A percentile compares a stretch with the other conserved stretches of the same genome.
These are phyloP conservation scores for Euphorbia lathyris DNA, from an alignment of 345 rosid species.

Conservation along the genomic window DNA sequence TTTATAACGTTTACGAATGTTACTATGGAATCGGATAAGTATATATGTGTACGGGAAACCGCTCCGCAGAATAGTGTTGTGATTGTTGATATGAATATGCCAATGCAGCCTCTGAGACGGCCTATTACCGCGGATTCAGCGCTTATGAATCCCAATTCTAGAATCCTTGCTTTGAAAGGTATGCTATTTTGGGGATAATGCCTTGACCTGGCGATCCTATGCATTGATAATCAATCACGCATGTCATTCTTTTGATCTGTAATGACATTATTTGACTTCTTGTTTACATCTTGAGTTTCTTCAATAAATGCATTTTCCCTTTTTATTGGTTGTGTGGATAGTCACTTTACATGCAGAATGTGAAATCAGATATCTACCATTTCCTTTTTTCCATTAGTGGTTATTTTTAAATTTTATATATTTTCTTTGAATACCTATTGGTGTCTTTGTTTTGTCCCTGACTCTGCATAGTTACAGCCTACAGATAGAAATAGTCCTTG, in stretches of 20 bases:
- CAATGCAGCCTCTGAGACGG: conserved; percentile 77
- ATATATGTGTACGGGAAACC: conserved; percentile 81
- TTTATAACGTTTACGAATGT: conserved; percentile 77
- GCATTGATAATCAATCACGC: neutral
- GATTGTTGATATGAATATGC: conserved; percentile 77
- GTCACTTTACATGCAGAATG: neutral
- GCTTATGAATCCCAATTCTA: conserved; percentile 79
- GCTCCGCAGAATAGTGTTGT: conserved; percentile 81
- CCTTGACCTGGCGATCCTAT: neutral
- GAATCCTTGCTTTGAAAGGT: conserved; percentile 45
- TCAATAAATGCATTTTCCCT: neutral
- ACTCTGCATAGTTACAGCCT: neutral
- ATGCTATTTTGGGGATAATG: neutral
- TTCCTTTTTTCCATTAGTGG: no score
- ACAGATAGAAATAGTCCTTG: neutral
- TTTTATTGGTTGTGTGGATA: neutral
- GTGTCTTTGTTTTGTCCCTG: neutral
- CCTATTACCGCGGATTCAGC: conserved; percentile 89
- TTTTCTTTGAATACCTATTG: neutral
- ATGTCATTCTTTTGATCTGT: neutral
- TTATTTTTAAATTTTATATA: no score
- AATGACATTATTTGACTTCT: neutral
- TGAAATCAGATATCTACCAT: neutral
- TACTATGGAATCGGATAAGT: conserved; percentile 87
- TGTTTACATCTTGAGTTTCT: neutral